Evolutionary conservation across 164 flowering plant species (phyloP), one percentile per base, ranked within the genome.

Genomic region (Vitis rupestris): DNA sequence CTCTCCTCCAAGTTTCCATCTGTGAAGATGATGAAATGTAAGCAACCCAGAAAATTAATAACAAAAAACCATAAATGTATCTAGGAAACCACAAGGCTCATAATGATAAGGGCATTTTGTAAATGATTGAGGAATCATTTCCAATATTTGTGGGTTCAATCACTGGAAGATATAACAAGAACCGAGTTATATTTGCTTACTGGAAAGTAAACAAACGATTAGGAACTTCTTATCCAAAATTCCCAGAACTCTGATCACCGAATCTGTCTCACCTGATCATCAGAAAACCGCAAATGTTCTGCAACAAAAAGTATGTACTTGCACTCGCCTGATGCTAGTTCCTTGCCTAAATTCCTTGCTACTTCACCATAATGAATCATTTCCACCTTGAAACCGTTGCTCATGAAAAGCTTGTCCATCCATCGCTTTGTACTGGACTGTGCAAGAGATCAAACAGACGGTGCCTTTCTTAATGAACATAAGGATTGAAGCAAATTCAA

Each of bases 1-100:
- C 93, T 52, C 73, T 82, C 64, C 97, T 88, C 97, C 97, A 92
- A 52, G 65, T 75, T 66, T 92, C 97, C 97, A 92, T 87, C 98
- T 94, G 87, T 37, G 37, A 58, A 51, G 14, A 31, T 30, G 51
- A 27, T 59, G 17, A 31, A 69, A n/a, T 61, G 4, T 29, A 19
- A 61, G 27, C 64, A 4, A 37, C 44, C 16, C 31, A 27, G 14
- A 49, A 10, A 48, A 63, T 19, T 10, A 47, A 14, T 63, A 44
- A 16, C 53, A 37, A 37, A 3, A 37, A 37, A 37, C 4, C 44
- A 37, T 37, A 37, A 37, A 37, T 37, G 44, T 37, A 37, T 37
- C 44, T 37, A 0, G 44, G 27, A 37, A 37, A 37, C 44, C 7
- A 6, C 44, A 37, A 23, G 44, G 44, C 44, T 37, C 44, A 37